Percentiles rank a stretch among this genome's conserved stretches.
These are phyloP conservation scores for Cyclotella choctawhatcheeana DNA, from an alignment of 108 stramenopile genomes.

Conservation along the genomic window DNA sequence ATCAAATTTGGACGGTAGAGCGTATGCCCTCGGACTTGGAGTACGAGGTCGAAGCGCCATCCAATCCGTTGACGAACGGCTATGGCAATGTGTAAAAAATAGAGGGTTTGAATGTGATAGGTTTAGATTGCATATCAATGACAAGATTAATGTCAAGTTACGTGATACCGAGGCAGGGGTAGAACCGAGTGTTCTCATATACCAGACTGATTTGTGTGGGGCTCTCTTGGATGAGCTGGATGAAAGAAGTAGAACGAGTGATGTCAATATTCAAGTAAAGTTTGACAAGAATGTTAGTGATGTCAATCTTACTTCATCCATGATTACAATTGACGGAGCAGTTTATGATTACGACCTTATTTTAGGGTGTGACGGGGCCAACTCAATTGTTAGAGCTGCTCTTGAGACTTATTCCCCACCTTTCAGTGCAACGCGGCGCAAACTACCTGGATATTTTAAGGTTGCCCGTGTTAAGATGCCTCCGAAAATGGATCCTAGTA, in stretches of 20 bases:
- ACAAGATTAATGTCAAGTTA: constrained; percentile 48
- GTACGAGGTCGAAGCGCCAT: constrained; percentile 70
- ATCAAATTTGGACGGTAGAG: constrained; percentile 41
- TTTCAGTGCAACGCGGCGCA: constrained; percentile 36
- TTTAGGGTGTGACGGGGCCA: constrained; percentile 79
- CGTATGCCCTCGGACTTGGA: constrained; percentile 77
- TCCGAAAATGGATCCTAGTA: constrained; percentile 59
- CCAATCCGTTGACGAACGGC: constrained; percentile 50
- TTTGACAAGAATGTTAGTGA: constrained; percentile 40
- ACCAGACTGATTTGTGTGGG: constrained; percentile 76
- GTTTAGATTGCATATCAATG: constrained; percentile 60
- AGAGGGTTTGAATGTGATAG: constrained; percentile 72
- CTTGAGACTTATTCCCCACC: constrained; percentile 36
- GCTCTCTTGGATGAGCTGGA: constrained; percentile 72
- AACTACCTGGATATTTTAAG: constrained; percentile 68
- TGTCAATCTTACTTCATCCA: constrained; percentile 25
- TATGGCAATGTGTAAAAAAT: constrained; percentile 63
- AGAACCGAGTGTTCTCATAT: constrained; percentile 75
- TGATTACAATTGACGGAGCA: constrained; percentile 12
- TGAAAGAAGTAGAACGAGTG: constrained; percentile 5
- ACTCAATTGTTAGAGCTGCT: constrained; percentile 63
- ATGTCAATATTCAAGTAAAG: constrained; percentile 17
- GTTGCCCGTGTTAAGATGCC: constrained; percentile 59
- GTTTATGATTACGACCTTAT: constrained; percentile 60
- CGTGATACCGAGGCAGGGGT: constrained; percentile 38